A percentile compares a stretch with the other conserved stretches of the same genome.
Conservation (phyloP, 306 rosid species). For the Fragaria ananassa region DNA sequence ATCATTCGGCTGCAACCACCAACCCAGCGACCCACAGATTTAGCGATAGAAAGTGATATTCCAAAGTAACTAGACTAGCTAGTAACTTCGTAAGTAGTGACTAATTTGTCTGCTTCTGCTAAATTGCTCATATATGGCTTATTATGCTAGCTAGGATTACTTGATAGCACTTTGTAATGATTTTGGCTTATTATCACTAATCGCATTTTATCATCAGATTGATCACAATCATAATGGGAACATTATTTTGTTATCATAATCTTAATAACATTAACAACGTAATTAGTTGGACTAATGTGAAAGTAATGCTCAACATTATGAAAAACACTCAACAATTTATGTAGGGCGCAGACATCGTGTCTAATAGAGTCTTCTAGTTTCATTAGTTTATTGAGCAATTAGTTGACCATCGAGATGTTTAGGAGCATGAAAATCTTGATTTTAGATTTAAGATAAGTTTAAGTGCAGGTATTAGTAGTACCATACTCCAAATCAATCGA, state of each 20-base stretch:
- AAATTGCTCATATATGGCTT: not conserved
- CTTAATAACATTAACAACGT: not conserved
- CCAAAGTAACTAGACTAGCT: not conserved
- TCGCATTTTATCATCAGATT: not conserved
- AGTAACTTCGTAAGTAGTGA: not conserved
- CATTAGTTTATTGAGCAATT: not conserved
- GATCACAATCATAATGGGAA: not conserved
- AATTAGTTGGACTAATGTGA: not conserved
- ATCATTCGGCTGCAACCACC: slow-evolving; percentile 13
- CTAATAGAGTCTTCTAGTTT: not conserved
- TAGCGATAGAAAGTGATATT: slow-evolving; percentile 5
- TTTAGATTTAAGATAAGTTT: too few species aligned
- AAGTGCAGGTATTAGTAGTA: not conserved
- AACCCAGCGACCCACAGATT: not conserved
- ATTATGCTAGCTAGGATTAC: not conserved
- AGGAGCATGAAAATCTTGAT: slow-evolving; percentile 9
- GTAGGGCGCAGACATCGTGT: slow-evolving; percentile 23
- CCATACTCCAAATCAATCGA: not conserved
- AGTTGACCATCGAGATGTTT: not conserved
- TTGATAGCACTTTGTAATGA: not conserved
- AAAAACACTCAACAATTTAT: slow-evolving; percentile 22
- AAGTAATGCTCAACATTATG: not conserved
- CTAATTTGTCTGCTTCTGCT: not conserved
- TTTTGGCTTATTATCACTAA: slow-evolving; percentile 3
- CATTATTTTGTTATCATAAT: not conserved